A percentile compares a stretch with the other conserved stretches of the same genome.
These are phyloP conservation scores for Aureobasidium pullulans DNA, from an alignment of 2,329 filamentous ascomycete genomes.

Conservation along the genomic window DNA sequence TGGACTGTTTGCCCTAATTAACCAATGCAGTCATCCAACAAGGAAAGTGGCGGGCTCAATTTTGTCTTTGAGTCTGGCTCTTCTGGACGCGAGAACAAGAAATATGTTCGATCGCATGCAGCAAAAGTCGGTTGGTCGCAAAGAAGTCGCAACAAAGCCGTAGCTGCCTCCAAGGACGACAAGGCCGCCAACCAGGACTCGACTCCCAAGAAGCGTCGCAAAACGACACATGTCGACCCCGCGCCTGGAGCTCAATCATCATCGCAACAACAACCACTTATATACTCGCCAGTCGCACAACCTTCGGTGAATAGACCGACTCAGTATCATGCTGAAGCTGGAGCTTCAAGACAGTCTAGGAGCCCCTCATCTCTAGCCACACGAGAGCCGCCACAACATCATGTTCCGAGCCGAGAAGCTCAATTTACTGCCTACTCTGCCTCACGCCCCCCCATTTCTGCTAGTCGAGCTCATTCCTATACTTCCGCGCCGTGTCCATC, in stretches of 20 bases:
- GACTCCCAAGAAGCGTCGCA: background rate
- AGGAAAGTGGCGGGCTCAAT: conserved; percentile 8
- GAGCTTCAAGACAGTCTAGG: background rate
- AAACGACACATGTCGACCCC: background rate
- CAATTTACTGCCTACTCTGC: background rate
- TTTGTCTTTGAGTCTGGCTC: conserved; percentile 14
- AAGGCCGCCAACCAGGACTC: background rate
- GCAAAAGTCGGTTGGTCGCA: conserved; percentile 12
- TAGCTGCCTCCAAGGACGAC: background rate
- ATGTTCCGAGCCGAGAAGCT: background rate
- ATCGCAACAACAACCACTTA: background rate
- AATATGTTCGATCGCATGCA: conserved; percentile 12
- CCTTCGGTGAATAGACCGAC: background rate
- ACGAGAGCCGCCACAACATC: background rate
- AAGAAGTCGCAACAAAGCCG: conserved; percentile 1
- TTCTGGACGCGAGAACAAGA: conserved; percentile 3
- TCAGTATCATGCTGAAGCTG: background rate
- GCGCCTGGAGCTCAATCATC: background rate
- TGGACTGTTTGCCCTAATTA: background rate
- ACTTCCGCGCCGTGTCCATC: background rate
- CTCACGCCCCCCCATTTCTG: background rate
- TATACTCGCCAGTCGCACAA: background rate
- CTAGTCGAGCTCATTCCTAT: background rate
- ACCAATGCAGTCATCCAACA: conserved; percentile 2
- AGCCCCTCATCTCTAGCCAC: background rate